Percentiles rank a stretch among this genome's conserved stretches.
phyloP scores from a whole-genome alignment of 352 stramenopile species.

The Phytophthora melonis region DNA sequence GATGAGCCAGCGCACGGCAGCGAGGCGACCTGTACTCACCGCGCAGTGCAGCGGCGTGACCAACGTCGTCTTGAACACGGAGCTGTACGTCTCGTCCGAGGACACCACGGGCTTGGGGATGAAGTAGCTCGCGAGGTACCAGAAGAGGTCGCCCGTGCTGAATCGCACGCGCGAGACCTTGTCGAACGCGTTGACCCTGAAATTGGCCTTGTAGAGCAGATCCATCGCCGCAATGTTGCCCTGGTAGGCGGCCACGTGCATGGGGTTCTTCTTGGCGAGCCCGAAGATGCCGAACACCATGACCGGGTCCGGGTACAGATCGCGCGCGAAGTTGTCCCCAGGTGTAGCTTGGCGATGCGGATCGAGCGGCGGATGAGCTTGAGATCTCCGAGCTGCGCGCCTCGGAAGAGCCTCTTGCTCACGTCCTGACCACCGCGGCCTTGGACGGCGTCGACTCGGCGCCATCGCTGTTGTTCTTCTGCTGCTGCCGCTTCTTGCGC shows the following conservation, averaged over 20 bases:
- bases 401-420: conserved; percentile 78
- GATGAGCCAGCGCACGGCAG: conserved; percentile 79
- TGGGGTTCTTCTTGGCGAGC: conserved; percentile 85
- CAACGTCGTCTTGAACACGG: conserved; percentile 77
- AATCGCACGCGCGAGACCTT: conserved; percentile 86
- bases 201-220: conserved; percentile 60
- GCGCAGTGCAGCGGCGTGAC: conserved; percentile 83
- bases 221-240: conserved; percentile 82
- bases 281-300: conserved; percentile 78
- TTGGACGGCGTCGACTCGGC: conserved; percentile 17
- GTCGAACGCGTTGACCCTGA: conserved; percentile 80
- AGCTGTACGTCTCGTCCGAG: conserved; percentile 68
- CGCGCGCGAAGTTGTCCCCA: conserved; percentile 65
- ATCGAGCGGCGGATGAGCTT: conserved; percentile 65
- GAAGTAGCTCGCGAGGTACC: conserved; percentile 80
- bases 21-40: conserved; percentile 76
- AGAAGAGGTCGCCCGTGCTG: conserved; percentile 83
- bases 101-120: conserved; percentile 75
- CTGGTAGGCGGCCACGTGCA: conserved; percentile 86
- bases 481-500: conserved; percentile 51
- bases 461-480: conserved; percentile 36
- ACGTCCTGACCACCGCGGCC: conserved; percentile 59
- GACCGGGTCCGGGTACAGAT: conserved; percentile 74
- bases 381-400: conserved; percentile 73
- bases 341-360: conserved; percentile 56